Base-by-base conservation (phyloP, 1,284 basidiomycete species). In the Sutorius eximius region DNA sequence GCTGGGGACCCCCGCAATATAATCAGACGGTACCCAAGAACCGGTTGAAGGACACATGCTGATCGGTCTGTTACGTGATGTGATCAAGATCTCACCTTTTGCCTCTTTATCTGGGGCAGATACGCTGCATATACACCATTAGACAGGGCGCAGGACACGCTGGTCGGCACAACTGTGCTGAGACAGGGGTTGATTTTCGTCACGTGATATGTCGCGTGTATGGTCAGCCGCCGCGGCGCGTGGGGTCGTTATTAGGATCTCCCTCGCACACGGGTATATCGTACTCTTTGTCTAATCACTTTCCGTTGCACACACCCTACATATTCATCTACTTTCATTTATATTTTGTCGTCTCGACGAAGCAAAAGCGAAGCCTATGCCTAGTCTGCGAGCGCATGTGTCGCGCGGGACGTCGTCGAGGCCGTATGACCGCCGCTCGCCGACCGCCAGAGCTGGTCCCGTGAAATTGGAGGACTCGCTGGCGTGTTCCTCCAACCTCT, bases 21-120 rank as follows among this genome's bases (percentile, higher is more conserved):
- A 73, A 75, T 30, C 75, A 75, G 54, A 65, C 67, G 12, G 54
- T 71, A 16, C 76, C 75, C 33, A 71, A 69, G 59, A 75, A 75
- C 59, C 62, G 57, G 30, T 51, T 75, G 41, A 61, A 69, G 12
- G 73, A 71, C 22, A 64, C 58, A 47, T 73, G 70, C 46, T 71
- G 50, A 71, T 63, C 16, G n/a, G 4, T 42, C n/a, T 5, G 9
- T 18, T 40, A 27, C 11, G 11, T 12, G 24, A 33, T 12, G 36
- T 27, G 9, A 27, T 48, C 48, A 54, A 22, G 50, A 30, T 47
- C 46, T 40, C 37, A 33, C 27, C 27, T 41, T 63, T 46, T 47
- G 34, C 38, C 43, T 50, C 43, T 42, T 22, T 45, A 16, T 38
- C 41, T 30, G 10, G 12, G 22, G 34, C 16, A n/a, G 41, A 27